These are phyloP conservation scores for Glycine tomentella DNA, from an alignment of 306 rosid species.

Conservation along the genomic window DNA sequence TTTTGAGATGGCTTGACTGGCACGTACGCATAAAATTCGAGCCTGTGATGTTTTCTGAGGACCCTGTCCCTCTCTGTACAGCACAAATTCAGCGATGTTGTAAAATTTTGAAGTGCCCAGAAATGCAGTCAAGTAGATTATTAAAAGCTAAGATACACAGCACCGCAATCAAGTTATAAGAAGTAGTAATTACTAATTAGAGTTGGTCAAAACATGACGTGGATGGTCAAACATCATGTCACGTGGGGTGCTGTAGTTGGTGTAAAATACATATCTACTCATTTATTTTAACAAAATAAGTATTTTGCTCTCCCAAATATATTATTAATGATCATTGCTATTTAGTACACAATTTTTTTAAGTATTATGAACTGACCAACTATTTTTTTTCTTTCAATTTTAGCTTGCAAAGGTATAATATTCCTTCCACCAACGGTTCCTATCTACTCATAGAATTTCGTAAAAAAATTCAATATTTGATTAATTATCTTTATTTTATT, in stretches of 20 bases:
- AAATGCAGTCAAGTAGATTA: slow-evolving; percentile 41
- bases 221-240: slow-evolving; percentile 68
- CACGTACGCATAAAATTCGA: slow-evolving; percentile 16
- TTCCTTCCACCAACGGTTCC: too few species aligned
- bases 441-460: too few species aligned
- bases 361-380: not conserved
- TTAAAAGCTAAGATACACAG: slow-evolving; percentile 3
- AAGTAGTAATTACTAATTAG: slow-evolving; percentile 4
- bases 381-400: not conserved
- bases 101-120: slow-evolving; percentile 35
- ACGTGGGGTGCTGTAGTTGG: slow-evolving; percentile 65
- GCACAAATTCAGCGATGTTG: slow-evolving; percentile 36
- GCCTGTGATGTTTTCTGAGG: slow-evolving; percentile 43
- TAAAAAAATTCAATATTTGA: too few species aligned
- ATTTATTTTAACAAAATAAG: not conserved
- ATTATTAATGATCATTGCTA: not conserved
- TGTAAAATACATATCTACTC: slow-evolving; percentile 39
- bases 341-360: not conserved
- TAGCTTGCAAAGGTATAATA: not conserved
- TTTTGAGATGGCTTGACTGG: slow-evolving; percentile 34
- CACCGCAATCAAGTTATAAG: slow-evolving; percentile 4
- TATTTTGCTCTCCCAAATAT: not conserved
- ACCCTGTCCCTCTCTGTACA: slow-evolving; percentile 36
- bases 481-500: too few species aligned
- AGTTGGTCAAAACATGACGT: slow-evolving; percentile 58